Conservation (phyloP, 768 basidiomycete genomes). For the Leucosporidium scottii region DNA sequence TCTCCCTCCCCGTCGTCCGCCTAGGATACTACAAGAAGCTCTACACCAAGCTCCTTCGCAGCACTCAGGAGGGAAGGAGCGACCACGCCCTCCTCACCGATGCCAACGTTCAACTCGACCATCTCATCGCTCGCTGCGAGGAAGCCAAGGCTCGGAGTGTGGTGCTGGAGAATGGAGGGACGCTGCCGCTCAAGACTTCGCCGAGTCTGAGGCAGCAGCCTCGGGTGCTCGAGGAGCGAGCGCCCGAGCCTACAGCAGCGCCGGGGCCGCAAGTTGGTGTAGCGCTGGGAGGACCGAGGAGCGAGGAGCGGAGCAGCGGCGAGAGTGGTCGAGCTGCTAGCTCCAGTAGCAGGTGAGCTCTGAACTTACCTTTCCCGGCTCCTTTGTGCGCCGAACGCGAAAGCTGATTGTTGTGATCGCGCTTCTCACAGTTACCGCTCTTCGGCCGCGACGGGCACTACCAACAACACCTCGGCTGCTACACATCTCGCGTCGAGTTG, state of each 20-base stretch:
- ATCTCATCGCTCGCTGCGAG: conserved; percentile 52
- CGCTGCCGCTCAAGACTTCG: neutral
- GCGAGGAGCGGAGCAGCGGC: conserved; percentile 3
- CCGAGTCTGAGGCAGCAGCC: neutral
- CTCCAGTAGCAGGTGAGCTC: conserved; percentile 18
- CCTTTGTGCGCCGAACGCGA: too few species aligned
- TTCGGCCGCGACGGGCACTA: conserved; percentile 22
- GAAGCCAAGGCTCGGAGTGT: conserved; percentile 16
- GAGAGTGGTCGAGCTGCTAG: conserved; percentile 5
- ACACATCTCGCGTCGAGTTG: conserved; percentile 45
- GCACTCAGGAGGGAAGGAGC: conserved; percentile 73
- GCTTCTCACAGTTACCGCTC: conserved; percentile 9
- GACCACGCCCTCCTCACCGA: conserved; percentile 74
- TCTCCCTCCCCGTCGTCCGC: conserved; percentile 73
- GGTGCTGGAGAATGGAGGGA: neutral
- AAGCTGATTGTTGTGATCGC: neutral
- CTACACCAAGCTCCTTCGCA: conserved; percentile 75
- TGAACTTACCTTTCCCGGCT: neutral
- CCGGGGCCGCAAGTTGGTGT: neutral
- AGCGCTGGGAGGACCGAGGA: neutral
- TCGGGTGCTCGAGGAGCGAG: neutral
- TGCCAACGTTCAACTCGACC: conserved; percentile 73
- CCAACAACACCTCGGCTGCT: conserved; percentile 39
- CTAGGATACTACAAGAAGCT: conserved; percentile 88
- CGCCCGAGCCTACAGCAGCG: conserved; percentile 14